Conservation (phyloP, 768 basidiomycete species). For the Amanita rubescens region DNA sequence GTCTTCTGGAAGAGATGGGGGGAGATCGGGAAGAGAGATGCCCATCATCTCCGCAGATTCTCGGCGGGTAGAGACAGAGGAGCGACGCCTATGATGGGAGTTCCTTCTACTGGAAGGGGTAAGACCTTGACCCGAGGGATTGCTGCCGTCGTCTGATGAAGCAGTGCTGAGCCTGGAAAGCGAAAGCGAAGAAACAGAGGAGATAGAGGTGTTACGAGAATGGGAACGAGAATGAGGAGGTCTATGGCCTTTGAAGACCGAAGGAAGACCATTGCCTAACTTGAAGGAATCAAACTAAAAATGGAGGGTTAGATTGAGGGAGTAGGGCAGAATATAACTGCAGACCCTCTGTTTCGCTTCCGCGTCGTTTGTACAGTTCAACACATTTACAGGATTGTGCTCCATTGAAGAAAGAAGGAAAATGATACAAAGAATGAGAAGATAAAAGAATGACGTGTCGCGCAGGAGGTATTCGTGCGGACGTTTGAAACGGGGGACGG, state of each 20-base stretch:
- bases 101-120: conserved; percentile 47
- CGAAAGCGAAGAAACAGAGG: conserved; percentile 29
- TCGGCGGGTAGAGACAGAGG: conserved; percentile 82
- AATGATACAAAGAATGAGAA: conserved; percentile 27
- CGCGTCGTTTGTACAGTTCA: conserved; percentile 22
- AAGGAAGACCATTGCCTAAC: conserved; percentile 45
- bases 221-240: conserved; percentile 60
- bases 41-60: conserved; percentile 94
- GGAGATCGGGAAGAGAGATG: conserved; percentile 60
- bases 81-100: conserved; percentile 80
- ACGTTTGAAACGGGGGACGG: conserved; percentile 9
- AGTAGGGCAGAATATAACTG: background rate
- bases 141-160: background rate
- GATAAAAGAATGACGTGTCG: conserved; percentile 33
- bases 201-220: conserved; percentile 61
- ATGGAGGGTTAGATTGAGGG: conserved; percentile 3
- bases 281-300: conserved; percentile 67
- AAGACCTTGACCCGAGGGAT: background rate
- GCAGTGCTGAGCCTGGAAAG: conserved; percentile 4
- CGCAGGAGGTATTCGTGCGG: conserved; percentile 14
- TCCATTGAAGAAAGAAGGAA: conserved; percentile 24
- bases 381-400: conserved; percentile 18
- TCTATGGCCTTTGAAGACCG: conserved; percentile 26
- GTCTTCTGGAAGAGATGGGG: conserved; percentile 53
- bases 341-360: conserved; percentile 36